Percentiles rank a stretch among this genome's conserved stretches.
Evolutionary conservation across 352 stramenopile genomes (phyloP).

Genomic region (Pseudoperonospora humuli): DNA sequence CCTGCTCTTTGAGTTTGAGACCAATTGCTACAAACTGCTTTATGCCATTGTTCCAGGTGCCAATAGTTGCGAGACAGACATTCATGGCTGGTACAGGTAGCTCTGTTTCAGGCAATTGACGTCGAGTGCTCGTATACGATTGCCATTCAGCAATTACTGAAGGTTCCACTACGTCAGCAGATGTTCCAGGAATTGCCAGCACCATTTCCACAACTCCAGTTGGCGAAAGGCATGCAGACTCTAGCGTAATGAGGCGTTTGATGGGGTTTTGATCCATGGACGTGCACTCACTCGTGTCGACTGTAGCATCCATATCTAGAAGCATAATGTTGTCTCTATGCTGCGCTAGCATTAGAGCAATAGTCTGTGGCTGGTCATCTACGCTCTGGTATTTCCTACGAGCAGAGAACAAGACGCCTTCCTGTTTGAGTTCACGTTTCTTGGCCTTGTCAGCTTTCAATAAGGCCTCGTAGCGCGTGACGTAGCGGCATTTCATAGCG

Average conservation of each 20-base stretch:
- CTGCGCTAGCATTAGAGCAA: no score
- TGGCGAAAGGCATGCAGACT: background rate
- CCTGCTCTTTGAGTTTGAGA: conserved; percentile 55
- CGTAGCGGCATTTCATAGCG: conserved; percentile 7
- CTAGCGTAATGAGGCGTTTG: background rate
- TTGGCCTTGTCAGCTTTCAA: conserved; percentile 11
- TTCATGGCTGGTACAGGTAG: conserved; percentile 48
- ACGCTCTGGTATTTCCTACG: no score
- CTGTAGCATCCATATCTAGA: no score
- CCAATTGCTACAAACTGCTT: conserved; percentile 74
- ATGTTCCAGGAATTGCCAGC: background rate
- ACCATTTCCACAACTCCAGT: background rate
- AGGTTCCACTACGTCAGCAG: background rate
- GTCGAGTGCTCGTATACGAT: background rate
- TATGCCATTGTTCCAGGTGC: conserved; percentile 59
- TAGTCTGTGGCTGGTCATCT: no score
- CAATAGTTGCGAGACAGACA: conserved; percentile 60
- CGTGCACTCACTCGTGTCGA: background rate
- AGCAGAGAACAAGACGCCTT: background rate
- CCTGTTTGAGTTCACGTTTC: background rate
- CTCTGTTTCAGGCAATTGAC: no score
- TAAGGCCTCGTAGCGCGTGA: conserved; percentile 7
- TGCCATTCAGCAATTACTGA: background rate
- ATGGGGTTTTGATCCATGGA: background rate
- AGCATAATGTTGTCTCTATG: no score